Evolutionary conservation across 2,329 filamentous ascomycete genomes (phyloP).

Genomic region (Cladosporium sp.): DNA sequence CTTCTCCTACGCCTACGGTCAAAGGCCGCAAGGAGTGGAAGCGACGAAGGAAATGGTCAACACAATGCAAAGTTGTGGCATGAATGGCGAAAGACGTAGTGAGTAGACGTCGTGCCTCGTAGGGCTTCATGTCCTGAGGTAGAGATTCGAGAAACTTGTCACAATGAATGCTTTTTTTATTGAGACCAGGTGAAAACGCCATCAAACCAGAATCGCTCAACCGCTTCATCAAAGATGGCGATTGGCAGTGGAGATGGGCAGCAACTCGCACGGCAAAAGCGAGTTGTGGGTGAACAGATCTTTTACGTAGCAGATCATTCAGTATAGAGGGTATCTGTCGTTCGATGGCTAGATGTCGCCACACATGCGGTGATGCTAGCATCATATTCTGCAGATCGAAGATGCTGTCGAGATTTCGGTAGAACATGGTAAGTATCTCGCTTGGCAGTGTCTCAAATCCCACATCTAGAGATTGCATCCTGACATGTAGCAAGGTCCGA

Average conservation of each 20-base stretch:
- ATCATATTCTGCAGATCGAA: not conserved
- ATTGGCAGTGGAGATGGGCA: not conserved
- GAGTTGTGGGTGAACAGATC: not conserved
- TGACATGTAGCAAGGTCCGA: not conserved
- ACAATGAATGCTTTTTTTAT: rapidly evolving
- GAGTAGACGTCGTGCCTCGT: not conserved
- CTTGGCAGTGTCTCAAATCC: not conserved
- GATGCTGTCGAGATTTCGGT: not conserved
- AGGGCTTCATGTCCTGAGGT: not conserved
- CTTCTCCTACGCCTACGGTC: not conserved
- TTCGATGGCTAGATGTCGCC: not conserved
- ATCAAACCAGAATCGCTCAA: not conserved
- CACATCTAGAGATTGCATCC: not conserved
- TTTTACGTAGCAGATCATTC: not conserved
- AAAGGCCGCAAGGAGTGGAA: not conserved
- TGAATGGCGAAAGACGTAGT: not conserved
- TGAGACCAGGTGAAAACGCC: not conserved
- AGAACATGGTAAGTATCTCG: constrained; percentile 4
- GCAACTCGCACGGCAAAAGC: not conserved
- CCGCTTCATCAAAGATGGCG: not conserved
- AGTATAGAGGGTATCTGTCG: not conserved
- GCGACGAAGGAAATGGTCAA: not conserved
- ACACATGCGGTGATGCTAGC: constrained; percentile 4
- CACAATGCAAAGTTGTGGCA: not conserved
- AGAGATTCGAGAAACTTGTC: not conserved